phyloP scores from a whole-genome alignment of 352 stramenopile species.

The Globisporangium recalcitrans region DNA sequence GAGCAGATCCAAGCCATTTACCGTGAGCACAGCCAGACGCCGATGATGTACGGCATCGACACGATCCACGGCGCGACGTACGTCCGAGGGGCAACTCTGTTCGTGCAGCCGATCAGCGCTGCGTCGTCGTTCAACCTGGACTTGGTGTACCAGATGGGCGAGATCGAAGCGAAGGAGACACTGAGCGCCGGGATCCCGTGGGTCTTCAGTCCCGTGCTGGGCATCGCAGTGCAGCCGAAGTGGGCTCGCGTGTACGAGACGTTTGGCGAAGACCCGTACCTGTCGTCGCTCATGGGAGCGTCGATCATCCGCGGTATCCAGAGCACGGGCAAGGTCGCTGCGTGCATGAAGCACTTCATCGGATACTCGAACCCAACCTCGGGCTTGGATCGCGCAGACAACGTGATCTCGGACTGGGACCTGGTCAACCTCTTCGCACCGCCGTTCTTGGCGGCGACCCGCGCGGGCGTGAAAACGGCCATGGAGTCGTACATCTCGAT shows the following conservation, averaged over 20 bases:
- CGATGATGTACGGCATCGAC: constrained; percentile 87
- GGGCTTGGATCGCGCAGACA: constrained; percentile 69
- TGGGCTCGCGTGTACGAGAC: constrained; percentile 92
- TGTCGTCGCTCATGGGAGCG: constrained; percentile 65
- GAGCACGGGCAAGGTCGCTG: constrained; percentile 47
- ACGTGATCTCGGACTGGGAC: constrained; percentile 60
- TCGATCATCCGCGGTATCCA: constrained; percentile 83
- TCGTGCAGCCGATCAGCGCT: constrained; percentile 83
- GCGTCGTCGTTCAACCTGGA: constrained; percentile 86
- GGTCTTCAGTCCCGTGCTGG: constrained; percentile 89
- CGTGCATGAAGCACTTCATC: constrained; percentile 90
- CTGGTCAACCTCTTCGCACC: constrained; percentile 70
- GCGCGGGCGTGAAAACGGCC: constrained; percentile 72
- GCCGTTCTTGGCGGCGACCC: constrained; percentile 63
- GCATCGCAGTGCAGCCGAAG: constrained; percentile 68
- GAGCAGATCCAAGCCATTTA: constrained; percentile 74
- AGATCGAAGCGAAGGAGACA: constrained; percentile 82
- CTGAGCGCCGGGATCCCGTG: constrained; percentile 84
- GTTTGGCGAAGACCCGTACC: constrained; percentile 88
- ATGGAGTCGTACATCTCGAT: constrained; percentile 92
- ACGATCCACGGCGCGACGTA: constrained; percentile 90
- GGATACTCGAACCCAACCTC: constrained; percentile 67
- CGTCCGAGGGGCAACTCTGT: constrained; percentile 74
- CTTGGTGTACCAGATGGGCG: constrained; percentile 64
- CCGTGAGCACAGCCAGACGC: constrained; percentile 42